Evolutionary conservation across 2,329 filamentous ascomycete genomes (phyloP), one percentile per base, ranked within the genome.

Genomic region (Fusarium hainanense): DNA sequence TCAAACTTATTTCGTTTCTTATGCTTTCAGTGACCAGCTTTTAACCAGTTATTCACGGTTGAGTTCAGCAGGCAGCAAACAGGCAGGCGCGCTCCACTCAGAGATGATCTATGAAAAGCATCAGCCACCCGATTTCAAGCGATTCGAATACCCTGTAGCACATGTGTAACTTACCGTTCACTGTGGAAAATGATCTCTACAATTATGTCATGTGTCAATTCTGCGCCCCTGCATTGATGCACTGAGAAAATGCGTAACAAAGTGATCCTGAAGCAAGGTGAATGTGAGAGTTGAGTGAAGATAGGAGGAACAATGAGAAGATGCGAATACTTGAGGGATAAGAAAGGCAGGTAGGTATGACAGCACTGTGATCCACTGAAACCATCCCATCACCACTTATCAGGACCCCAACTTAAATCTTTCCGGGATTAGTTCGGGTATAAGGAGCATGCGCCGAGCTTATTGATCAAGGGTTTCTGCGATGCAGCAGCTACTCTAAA

Each of bases 61-160:
- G 47, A 44, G 40, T 34, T 34, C 18, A 18, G 23, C 66, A 69
- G 66, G 66, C 66, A 69, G 61, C 66, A 50, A 51, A 49, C 51
- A 69, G 66, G 61, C 66, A 69, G 63, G 56, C 51, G 60, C 43
- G 65, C 66, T 69, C 66, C 66, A 68, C 66, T 32, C 14, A 32
- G n/a, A 12, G 30, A 58, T 20, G 18, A n/a, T 58, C 56, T 58
- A 27, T 32, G 11, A 18, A 21, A 14, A 51, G 10, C n/a, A 49
- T 66, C 34, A 66, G 61, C 40, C 23, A 52, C 21, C 27, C 18
- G 14, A 20, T 37, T 41, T 10, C n/a, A n/a, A 50, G 34, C 34
- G 12, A 30, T 13, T 30, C 2, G 12, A 37, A 37, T 37, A 37
- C 48, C 48, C 48, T 51, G 7, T 50, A 25, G 48, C 34, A 37